Conservation (phyloP, 208 protist genomes). For the Leishmania arabica region DNA sequence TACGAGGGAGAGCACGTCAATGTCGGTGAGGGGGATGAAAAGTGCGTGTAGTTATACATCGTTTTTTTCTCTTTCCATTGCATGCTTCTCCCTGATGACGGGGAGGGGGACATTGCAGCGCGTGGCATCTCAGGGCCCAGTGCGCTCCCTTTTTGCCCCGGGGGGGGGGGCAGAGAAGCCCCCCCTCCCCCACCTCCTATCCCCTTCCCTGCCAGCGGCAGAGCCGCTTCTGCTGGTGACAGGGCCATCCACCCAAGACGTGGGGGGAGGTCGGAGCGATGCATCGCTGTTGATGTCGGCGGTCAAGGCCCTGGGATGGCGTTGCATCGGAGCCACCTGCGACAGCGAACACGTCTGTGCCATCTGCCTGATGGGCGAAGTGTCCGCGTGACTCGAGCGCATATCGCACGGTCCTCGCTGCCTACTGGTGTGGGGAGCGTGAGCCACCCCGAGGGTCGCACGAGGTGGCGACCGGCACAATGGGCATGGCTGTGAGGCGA, state of each 20-base stretch:
- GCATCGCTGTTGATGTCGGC: background rate
- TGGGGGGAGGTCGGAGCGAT: background rate
- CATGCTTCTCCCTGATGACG: background rate
- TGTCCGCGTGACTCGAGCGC: background rate
- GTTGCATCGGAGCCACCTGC: background rate
- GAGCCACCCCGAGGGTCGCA: too few relatives aligned
- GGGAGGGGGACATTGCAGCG: background rate
- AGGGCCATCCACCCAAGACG: background rate
- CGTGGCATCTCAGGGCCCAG: background rate
- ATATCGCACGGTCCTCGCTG: background rate
- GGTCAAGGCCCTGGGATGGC: background rate
- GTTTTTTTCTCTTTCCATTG: background rate
- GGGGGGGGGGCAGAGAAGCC: background rate
- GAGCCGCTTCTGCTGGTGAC: background rate
- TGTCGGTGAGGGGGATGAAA: background rate
- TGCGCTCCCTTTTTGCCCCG: background rate
- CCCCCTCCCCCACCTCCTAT: background rate
- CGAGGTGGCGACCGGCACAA: too few relatives aligned
- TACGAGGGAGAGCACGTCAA: conserved; percentile 7
- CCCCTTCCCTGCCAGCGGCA: background rate
- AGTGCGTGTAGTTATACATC: background rate
- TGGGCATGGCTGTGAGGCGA: background rate
- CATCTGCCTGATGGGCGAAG: background rate
- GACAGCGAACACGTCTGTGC: background rate
- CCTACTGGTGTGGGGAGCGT: background rate